A percentile compares a stretch with the other conserved stretches of the same genome.
These are phyloP conservation scores for Metschnikowia colocasiae DNA, from an alignment of 805 yeast species.

Conservation along the genomic window DNA sequence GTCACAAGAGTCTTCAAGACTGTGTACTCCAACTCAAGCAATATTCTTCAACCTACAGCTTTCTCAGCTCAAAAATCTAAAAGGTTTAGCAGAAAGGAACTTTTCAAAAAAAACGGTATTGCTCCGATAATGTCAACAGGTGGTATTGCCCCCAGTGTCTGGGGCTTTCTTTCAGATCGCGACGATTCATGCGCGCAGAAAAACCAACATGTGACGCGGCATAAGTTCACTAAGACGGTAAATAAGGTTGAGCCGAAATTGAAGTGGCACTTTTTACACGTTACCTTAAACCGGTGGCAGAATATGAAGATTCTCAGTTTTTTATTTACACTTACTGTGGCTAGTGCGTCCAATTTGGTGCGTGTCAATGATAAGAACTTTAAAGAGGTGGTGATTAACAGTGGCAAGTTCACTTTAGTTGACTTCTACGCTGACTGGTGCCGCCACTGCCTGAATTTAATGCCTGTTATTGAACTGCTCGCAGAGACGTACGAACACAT, in stretches of 20 bases:
- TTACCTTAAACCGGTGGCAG: not conserved
- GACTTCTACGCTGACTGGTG: conserved; percentile 68
- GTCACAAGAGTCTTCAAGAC: no score
- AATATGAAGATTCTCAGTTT: conserved; percentile 8
- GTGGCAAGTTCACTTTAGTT: conserved; percentile 46
- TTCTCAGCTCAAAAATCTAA: no score
- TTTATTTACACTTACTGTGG: conserved; percentile 3
- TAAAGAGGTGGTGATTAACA: conserved; percentile 51
- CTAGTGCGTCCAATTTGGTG: conserved; percentile 28
- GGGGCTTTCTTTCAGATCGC: no score
- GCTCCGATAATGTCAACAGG: no score
- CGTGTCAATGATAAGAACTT: conserved; percentile 49
- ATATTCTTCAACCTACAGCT: no score
- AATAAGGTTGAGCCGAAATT: not conserved
- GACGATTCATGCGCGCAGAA: conserved; percentile 1
- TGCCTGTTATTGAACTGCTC: conserved; percentile 40
- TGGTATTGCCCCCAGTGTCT: no score
- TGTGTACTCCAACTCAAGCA: no score
- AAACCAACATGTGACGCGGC: not conserved
- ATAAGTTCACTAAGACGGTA: not conserved
- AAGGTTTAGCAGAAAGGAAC: no score
- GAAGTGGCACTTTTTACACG: not conserved
- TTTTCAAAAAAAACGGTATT: no score
- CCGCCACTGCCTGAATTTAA: conserved; percentile 57
- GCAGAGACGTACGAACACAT: conserved; percentile 28